phyloP scores from a whole-genome alignment of 2,329 filamentous ascomycete genomes.

The Beauveria brongniartii region DNA sequence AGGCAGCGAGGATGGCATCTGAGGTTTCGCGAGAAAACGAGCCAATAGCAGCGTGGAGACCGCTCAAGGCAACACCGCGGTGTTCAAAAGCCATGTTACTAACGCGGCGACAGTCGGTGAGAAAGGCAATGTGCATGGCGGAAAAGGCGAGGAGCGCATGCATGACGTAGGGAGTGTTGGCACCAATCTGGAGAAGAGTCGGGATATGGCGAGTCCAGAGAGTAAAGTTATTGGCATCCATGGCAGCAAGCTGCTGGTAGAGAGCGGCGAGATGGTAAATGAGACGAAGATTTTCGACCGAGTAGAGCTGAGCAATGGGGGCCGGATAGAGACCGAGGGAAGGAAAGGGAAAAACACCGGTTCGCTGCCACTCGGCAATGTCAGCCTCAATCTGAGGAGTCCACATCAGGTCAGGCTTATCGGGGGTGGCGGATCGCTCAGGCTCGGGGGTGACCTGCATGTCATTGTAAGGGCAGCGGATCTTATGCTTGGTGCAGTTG shows the following conservation, averaged over 20 bases:
- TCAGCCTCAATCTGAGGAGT: slow-evolving; percentile 75
- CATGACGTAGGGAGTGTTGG: slow-evolving; percentile 84
- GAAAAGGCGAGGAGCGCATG: slow-evolving; percentile 86
- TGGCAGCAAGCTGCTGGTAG: slow-evolving; percentile 70
- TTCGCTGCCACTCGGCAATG: slow-evolving; percentile 76
- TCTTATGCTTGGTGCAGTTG: slow-evolving; percentile 98
- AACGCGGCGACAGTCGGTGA: slow-evolving; percentile 77
- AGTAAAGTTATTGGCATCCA: slow-evolving; percentile 75
- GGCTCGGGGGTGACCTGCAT: slow-evolving; percentile 57
- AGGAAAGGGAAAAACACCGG: slow-evolving; percentile 78
- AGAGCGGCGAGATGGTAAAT: slow-evolving; percentile 86
- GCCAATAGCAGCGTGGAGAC: slow-evolving; percentile 79
- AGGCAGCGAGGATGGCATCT: slow-evolving; percentile 85
- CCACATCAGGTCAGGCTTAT: slow-evolving; percentile 69
- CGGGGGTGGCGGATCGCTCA: slow-evolving; percentile 51
- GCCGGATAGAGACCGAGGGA: slow-evolving; percentile 69
- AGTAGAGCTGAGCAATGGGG: slow-evolving; percentile 64
- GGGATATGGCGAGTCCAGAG: slow-evolving; percentile 91
- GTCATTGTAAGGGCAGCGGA: slow-evolving; percentile 96
- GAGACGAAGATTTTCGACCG: slow-evolving; percentile 71
- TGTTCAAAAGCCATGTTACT: slow-evolving; percentile 86
- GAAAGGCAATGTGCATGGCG: slow-evolving; percentile 87
- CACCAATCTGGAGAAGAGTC: slow-evolving; percentile 66
- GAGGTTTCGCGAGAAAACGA: slow-evolving; percentile 79
- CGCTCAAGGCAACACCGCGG: slow-evolving; percentile 75